Percentiles rank a stretch among this genome's conserved stretches.
phyloP scores from a whole-genome alignment of 441 rosid species.

The Adansonia madagascariensis region DNA sequence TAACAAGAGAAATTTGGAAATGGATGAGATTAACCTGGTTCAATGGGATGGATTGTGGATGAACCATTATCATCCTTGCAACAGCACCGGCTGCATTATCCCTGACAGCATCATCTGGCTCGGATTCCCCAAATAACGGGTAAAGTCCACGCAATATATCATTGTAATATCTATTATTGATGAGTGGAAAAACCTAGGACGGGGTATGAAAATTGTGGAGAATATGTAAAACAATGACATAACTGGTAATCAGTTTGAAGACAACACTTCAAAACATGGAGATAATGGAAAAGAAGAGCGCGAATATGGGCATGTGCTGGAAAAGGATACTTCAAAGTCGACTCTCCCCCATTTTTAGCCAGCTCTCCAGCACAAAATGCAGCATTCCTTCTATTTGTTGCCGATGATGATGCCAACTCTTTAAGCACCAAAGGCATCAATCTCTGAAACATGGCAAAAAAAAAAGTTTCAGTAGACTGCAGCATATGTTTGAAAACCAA shows the following conservation, averaged over 20 bases:
- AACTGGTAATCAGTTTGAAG: neutral
- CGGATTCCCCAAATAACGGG: conserved; percentile 92
- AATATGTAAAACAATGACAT: neutral
- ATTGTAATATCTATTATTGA: conserved; percentile 67
- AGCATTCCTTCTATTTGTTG: conserved; percentile 97
- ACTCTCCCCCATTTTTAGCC: conserved; percentile 93
- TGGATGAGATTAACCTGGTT: conserved; percentile 62
- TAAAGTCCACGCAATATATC: conserved; percentile 73
- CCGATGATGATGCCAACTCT: conserved; percentile 79
- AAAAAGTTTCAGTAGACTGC: conserved; percentile 29
- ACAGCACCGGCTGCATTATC: conserved; percentile 99
- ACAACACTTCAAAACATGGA: neutral
- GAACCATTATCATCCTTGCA: conserved; percentile 95
- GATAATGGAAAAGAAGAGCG: neutral
- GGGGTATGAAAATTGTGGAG: neutral
- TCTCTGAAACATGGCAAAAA: conserved; percentile 56
- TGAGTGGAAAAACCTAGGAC: conserved; percentile 47
- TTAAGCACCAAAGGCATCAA: conserved; percentile 89
- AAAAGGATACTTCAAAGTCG: conserved; percentile 82
- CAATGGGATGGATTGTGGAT: conserved; percentile 86
- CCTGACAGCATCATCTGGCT: conserved; percentile 91
- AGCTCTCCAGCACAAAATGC: conserved; percentile 98
- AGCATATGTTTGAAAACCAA: conserved; percentile 29
- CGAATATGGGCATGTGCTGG: neutral
- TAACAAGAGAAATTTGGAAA: conserved; percentile 11